phyloP scores from a whole-genome alignment of 2,329 filamentous ascomycete genomes.

The Penicillium sp. region DNA sequence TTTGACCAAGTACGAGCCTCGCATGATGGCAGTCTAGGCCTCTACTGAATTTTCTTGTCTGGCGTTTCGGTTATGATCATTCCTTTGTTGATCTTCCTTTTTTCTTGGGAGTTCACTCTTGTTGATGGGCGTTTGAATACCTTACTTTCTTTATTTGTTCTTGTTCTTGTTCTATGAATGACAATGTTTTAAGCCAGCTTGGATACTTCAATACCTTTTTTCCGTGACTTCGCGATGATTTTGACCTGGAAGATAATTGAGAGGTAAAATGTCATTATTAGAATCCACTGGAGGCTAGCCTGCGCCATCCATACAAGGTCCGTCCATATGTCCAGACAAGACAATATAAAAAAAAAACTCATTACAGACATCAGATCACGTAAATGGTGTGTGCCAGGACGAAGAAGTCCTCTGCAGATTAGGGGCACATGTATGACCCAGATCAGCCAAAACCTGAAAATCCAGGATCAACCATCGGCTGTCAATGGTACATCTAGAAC shows the following conservation, averaged over 20 bases:
- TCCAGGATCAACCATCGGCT: not conserved
- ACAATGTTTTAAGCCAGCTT: not conserved
- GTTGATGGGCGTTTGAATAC: not conserved
- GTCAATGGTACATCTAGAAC: conserved; percentile 23
- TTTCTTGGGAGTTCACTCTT: not conserved
- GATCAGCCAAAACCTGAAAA: not conserved
- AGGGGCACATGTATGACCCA: not conserved
- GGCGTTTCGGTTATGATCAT: not conserved
- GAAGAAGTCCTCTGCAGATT: not conserved
- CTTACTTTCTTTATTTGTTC: not conserved
- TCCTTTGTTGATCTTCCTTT: not conserved
- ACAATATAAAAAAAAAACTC: conserved; percentile 13
- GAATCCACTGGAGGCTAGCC: conserved; percentile 18
- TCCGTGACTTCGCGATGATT: not conserved
- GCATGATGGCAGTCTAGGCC: not conserved
- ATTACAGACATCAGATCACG: conserved; percentile 16
- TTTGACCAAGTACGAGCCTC: conserved; percentile 14
- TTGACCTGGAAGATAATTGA: not conserved
- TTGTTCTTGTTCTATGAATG: not conserved
- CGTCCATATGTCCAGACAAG: conserved; percentile 3
- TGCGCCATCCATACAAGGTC: conserved; percentile 16
- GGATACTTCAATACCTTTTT: not conserved
- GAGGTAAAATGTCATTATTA: conserved; percentile 17
- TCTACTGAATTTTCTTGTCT: not conserved
- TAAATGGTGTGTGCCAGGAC: not conserved